Base-by-base conservation (phyloP, 768 basidiomycete species). In the Rhodocollybia butyracea region DNA sequence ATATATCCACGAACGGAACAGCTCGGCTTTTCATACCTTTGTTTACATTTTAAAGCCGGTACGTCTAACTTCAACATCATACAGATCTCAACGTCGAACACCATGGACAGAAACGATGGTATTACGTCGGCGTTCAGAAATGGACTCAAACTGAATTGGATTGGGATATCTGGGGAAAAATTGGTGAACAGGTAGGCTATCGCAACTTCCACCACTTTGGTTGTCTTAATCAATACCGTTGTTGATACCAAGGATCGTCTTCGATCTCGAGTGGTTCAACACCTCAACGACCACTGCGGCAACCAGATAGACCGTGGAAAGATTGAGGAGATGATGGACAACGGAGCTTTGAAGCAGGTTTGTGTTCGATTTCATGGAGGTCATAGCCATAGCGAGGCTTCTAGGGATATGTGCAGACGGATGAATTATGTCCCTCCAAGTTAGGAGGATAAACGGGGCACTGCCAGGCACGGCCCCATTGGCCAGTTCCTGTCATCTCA, bases 41-140 rank as follows among this genome's bases (percentile, higher is more conserved):
- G 72, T 74, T 10, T 77, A 71, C 61, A 29, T 53, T 29, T n/a
- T 53, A 21, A 53, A 42, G 42, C 39, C 51, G 30, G 51, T 53
- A 76, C 79, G 3, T 60, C 22, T 26, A 11, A 24, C 13, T 11
- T 50, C 30, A n/a, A n/a, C 19, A 11, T n/a, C 27, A 34, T 19
- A 7, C 5, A 8, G n/a, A n/a, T n/a, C 15, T 48, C 15, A 71
- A 54, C 74, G 74, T 70, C 83, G 79, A 52, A 41, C 68, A n/a
- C 30, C 15, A 26, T 46, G 27, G 39, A 46, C 43, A 81, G 78
- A 70, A 71, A 36, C 66, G 55, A 1, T 82, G 81, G 82, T 79
- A 65, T 57, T 83, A 81, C 56, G 69, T 83, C 24, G 81, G 81
- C 13, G 75, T 72, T n/a, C 69, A 76, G 43, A 60, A 66, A n/a